Conservation (phyloP, 1,284 basidiomycete species). For the Cryptococcus floricola region DNA sequence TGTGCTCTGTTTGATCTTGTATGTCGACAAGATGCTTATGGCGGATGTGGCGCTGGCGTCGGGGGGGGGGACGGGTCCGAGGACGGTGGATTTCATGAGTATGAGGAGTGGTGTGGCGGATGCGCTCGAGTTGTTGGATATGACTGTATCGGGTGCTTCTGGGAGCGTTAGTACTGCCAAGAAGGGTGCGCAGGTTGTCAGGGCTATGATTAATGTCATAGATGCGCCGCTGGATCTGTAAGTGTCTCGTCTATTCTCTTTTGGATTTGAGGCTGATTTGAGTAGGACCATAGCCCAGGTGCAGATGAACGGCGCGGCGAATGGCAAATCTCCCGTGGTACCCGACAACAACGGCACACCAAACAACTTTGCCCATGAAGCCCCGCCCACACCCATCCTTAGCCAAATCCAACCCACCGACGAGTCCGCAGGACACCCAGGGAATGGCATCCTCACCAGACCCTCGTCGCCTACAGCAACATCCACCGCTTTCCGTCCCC, state of each 20-base stretch:
- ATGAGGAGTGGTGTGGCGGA: conserved; percentile 37
- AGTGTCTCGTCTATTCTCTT: background rate
- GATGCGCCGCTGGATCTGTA: conserved; percentile 13
- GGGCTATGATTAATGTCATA: conserved; percentile 22
- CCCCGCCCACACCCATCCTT: background rate
- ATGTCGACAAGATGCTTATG: conserved; percentile 32
- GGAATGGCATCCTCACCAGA: too few relatives aligned
- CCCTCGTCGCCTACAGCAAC: too few relatives aligned
- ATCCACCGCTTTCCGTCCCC: too few relatives aligned
- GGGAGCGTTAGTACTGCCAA: conserved; percentile 20
- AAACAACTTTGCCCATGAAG: too few relatives aligned
- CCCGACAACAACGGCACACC: too few relatives aligned
- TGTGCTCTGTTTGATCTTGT: conserved; percentile 34
- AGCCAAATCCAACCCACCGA: background rate
- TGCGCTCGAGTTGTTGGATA: conserved; percentile 40
- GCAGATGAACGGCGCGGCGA: background rate
- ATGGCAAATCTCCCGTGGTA: background rate
- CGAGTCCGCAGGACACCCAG: background rate
- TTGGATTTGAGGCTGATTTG: background rate
- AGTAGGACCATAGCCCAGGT: background rate
- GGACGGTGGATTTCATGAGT: conserved; percentile 21
- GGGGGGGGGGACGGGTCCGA: background rate
- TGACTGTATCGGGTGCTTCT: conserved; percentile 19
- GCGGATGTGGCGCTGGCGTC: background rate
- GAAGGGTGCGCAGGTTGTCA: conserved; percentile 30